Percentiles rank a stretch among this genome's conserved stretches.
phyloP scores from a whole-genome alignment of 2,329 filamentous ascomycete genomes.

The Aspergillus floridensis region DNA sequence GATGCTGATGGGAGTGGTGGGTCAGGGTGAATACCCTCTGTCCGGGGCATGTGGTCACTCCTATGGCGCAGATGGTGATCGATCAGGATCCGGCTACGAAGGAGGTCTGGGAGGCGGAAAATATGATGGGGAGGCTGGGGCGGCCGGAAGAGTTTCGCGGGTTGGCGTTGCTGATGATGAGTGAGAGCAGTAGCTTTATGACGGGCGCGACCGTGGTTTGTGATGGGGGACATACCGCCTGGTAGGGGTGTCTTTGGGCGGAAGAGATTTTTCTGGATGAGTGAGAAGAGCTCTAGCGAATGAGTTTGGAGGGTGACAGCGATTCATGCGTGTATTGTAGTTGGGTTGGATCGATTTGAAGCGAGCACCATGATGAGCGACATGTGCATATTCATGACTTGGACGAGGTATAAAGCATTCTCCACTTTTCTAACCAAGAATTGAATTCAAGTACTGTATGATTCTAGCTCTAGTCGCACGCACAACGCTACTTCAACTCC shows the following conservation, averaged over 20 bases:
- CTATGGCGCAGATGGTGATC: conserved; percentile 81
- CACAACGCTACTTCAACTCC: too few relatives aligned
- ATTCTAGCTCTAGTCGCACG: too few relatives aligned
- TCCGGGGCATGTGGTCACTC: conserved; percentile 56
- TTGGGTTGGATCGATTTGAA: too few relatives aligned
- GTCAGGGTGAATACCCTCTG: conserved; percentile 56
- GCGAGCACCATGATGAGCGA: too few relatives aligned
- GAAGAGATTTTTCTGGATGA: too few relatives aligned
- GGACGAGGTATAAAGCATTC: too few relatives aligned
- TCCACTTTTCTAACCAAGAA: too few relatives aligned
- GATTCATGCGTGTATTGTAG: too few relatives aligned
- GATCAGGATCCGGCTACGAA: conserved; percentile 65
- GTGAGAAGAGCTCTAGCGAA: too few relatives aligned
- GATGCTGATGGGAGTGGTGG: conserved; percentile 33
- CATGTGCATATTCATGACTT: too few relatives aligned
- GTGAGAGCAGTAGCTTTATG: conserved; percentile 68
- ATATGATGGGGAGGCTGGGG: conserved; percentile 55
- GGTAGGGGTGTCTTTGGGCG: conserved; percentile 24
- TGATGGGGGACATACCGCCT: conserved; percentile 65
- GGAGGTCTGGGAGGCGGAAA: conserved; percentile 45
- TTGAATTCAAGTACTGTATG: too few relatives aligned
- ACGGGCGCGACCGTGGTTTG: conserved; percentile 67
- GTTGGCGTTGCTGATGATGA: conserved; percentile 65
- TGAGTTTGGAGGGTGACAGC: too few relatives aligned
- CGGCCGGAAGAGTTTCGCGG: conserved; percentile 60